Percentiles rank a stretch among this genome's conserved stretches.
These are phyloP conservation scores for Wickerhamiella vanderwaltii DNA, from an alignment of 805 yeast species.

Conservation along the genomic window DNA sequence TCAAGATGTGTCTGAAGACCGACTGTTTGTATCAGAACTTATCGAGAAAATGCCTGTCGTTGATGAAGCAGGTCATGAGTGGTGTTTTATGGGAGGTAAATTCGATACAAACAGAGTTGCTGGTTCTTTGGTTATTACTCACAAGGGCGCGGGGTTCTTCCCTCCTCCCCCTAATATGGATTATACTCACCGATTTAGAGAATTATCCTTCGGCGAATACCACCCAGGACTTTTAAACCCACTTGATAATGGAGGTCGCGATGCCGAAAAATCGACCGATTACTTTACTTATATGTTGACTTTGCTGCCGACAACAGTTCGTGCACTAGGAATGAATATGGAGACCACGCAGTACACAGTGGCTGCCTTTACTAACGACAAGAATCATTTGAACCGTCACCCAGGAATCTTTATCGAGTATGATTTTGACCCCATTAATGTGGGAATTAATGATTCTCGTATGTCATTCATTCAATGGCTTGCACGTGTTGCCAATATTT, in stretches of 20 bases:
- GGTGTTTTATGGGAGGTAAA: slow-evolving; percentile 77
- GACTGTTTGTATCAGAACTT: slow-evolving; percentile 64
- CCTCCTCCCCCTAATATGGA: slow-evolving; percentile 34
- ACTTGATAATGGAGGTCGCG: slow-evolving; percentile 49
- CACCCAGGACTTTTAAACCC: slow-evolving; percentile 81
- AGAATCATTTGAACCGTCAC: slow-evolving; percentile 17
- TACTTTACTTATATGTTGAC: slow-evolving; percentile 55
- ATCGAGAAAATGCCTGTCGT: slow-evolving; percentile 44
- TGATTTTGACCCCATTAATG: slow-evolving; percentile 76
- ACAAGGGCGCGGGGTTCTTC: slow-evolving; percentile 21
- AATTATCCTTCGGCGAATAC: slow-evolving; percentile 82
- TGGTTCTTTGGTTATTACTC: slow-evolving; percentile 79
- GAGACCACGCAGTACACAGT: slow-evolving; percentile 82
- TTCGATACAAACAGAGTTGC: slow-evolving; percentile 74
- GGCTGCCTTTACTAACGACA: slow-evolving; percentile 31
- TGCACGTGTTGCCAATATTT: slow-evolving; percentile 62
- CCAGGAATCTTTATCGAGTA: slow-evolving; percentile 80
- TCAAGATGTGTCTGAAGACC: slow-evolving; percentile 64
- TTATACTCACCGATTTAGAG: slow-evolving; percentile 74
- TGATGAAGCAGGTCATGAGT: slow-evolving; percentile 25
- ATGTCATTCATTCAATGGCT: slow-evolving; percentile 68
- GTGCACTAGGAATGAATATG: slow-evolving; percentile 48
- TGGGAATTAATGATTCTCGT: slow-evolving; percentile 57
- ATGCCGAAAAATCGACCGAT: slow-evolving; percentile 29
- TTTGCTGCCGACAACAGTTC: slow-evolving; percentile 72